These are phyloP conservation scores for Corchorus capsularis DNA, from an alignment of 345 rosid species.

Conservation along the genomic window DNA sequence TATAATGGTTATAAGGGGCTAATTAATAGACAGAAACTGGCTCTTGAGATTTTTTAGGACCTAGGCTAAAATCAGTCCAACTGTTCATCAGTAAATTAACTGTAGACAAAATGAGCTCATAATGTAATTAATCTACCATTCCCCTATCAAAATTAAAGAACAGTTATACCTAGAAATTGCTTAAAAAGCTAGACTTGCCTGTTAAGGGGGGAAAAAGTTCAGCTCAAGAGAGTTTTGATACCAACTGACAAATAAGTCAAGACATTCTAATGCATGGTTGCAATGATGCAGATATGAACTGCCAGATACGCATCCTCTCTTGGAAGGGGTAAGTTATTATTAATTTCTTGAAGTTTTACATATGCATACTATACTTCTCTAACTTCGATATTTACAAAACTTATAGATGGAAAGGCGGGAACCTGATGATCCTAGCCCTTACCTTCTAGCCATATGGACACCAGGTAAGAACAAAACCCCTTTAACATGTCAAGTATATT, in stretches of 20 bases:
- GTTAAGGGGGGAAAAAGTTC: background rate
- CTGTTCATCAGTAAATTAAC: conserved; percentile 17
- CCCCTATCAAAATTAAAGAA: background rate
- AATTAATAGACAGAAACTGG: background rate
- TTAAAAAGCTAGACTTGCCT: background rate
- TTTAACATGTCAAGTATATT: background rate
- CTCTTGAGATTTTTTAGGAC: background rate
- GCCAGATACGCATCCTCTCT: conserved; percentile 88
- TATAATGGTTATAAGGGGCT: conserved; percentile 7
- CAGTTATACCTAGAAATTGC: conserved; percentile 5
- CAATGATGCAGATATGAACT: conserved; percentile 78
- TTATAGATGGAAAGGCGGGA: conserved; percentile 82
- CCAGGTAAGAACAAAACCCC: conserved; percentile 61
- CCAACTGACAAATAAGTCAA: background rate
- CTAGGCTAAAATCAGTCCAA: conserved; percentile 10
- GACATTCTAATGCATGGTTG: conserved; percentile 18
- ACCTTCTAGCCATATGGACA: conserved; percentile 93
- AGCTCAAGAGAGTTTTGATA: background rate
- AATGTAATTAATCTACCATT: background rate
- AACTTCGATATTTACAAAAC: conserved; percentile 17
- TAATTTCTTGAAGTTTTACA: conserved; percentile 3
- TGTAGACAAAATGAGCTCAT: conserved; percentile 2
- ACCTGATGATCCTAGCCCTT: conserved; percentile 89
- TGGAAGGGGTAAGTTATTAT: conserved; percentile 56
- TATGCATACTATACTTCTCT: conserved; percentile 14